A percentile compares a stretch with the other conserved stretches of the same genome.
These are phyloP conservation scores for Castanea sativa DNA, from an alignment of 306 rosid species.

Conservation along the genomic window DNA sequence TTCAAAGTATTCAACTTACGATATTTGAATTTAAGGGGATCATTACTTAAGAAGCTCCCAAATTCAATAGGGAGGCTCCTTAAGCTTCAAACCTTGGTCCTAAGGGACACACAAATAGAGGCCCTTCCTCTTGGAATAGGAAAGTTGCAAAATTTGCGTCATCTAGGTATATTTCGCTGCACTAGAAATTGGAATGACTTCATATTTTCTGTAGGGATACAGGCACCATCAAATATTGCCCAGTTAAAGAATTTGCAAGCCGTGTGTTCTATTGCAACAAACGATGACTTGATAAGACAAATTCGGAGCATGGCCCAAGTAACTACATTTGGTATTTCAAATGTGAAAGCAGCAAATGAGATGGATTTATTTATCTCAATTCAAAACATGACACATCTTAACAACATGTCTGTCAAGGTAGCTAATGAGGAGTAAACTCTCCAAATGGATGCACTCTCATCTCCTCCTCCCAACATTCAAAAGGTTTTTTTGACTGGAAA, in stretches of 20 bases:
- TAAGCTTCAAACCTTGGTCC: not conserved
- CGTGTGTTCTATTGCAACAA: not conserved
- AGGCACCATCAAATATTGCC: too few relatives aligned
- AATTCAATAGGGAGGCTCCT: not conserved
- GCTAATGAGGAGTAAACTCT: not conserved
- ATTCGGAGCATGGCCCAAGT: constrained; percentile 5
- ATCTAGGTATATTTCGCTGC: too few relatives aligned
- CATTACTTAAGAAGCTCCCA: not conserved
- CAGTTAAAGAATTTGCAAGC: not conserved
- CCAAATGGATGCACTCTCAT: not conserved
- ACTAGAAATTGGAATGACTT: too few relatives aligned
- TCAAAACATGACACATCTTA: constrained; percentile 3
- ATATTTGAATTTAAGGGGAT: not conserved
- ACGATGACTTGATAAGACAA: not conserved
- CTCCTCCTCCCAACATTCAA: constrained; percentile 9
- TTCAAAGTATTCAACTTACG: too few relatives aligned
- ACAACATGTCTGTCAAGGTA: not conserved
- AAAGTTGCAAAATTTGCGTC: too few relatives aligned
- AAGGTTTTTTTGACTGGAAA: not conserved
- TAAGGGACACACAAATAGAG: not conserved
- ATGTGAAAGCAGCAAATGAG: not conserved
- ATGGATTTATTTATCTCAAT: constrained; percentile 6
- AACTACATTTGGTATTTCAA: not conserved
- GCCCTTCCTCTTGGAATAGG: too few relatives aligned
- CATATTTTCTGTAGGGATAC: too few relatives aligned